These are phyloP conservation scores for Mikania micrantha DNA, from an alignment of 129 eudicot species.

Conservation along the genomic window DNA sequence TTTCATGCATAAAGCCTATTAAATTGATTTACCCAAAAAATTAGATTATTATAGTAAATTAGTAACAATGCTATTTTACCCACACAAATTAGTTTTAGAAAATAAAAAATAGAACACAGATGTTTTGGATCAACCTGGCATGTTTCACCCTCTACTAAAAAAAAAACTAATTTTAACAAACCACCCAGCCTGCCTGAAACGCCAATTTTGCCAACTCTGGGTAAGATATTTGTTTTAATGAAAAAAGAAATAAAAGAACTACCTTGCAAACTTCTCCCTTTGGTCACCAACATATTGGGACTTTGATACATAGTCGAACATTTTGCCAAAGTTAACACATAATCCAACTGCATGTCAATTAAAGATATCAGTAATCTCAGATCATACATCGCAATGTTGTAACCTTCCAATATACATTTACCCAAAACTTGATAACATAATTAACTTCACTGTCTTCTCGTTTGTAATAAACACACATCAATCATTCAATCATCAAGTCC, in stretches of 20 bases:
- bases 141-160: not conserved
- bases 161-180: not conserved
- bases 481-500: not conserved
- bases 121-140: not conserved
- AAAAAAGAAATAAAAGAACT: slow-evolving; percentile 1
- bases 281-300: slow-evolving; percentile 57
- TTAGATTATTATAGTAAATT: not conserved
- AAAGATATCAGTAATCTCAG: slow-evolving; percentile 8
- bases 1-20: not conserved
- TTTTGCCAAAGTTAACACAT: slow-evolving; percentile 33
- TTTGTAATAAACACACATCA: not conserved
- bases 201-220: not conserved
- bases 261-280: slow-evolving; percentile 67
- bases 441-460: not conserved
- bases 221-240: not conserved
- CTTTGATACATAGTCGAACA: slow-evolving; percentile 59
- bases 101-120: not conserved
- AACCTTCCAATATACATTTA: not conserved
- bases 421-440: not conserved
- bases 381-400: not conserved
- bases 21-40: not conserved
- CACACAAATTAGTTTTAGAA: not conserved
- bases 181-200: not conserved
- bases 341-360: slow-evolving; percentile 35
- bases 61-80: not conserved